Percentiles rank a stretch among this genome's conserved stretches.
These are phyloP conservation scores for Penicillium pancosmium DNA, from an alignment of 495 filamentous ascomycete genomes.

Conservation along the genomic window DNA sequence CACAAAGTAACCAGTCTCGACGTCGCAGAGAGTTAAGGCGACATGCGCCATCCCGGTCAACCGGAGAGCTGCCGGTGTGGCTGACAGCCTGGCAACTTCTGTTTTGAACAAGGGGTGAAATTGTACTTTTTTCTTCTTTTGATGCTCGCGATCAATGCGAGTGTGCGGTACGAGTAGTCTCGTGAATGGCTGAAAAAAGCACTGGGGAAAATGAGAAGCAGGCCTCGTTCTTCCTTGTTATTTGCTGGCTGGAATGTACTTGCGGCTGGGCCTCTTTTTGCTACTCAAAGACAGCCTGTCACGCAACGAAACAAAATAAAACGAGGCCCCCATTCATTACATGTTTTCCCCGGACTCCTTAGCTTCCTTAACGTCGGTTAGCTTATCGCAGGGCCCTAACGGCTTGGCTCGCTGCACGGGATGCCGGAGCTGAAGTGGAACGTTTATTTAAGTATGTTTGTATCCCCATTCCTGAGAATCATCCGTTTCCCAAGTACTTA, in stretches of 20 bases:
- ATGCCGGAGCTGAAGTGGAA: not conserved
- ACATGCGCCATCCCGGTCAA: slow-evolving; percentile 7
- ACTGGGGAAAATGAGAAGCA: too few relatives aligned
- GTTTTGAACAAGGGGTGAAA: not conserved
- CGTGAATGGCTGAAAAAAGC: not conserved
- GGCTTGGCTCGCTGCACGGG: not conserved
- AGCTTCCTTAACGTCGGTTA: slow-evolving; percentile 7
- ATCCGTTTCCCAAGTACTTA: not conserved
- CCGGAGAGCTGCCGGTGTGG: slow-evolving; percentile 19
- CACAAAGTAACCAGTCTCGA: not conserved
- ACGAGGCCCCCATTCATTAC: not conserved
- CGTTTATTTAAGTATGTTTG: not conserved
- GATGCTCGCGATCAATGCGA: not conserved
- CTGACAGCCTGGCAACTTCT: slow-evolving; percentile 1
- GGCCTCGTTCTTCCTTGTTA: too few relatives aligned
- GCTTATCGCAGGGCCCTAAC: slow-evolving; percentile 7
- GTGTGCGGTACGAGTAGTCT: not conserved
- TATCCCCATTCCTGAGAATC: not conserved
- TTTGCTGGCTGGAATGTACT: not conserved
- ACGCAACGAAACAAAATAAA: too few relatives aligned
- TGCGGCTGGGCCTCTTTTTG: not conserved
- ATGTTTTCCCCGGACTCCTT: slow-evolving; percentile 12
- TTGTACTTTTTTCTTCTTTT: not conserved
- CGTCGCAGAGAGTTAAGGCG: not conserved
- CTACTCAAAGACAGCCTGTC: not conserved